These are phyloP conservation scores for Camelina sativa DNA, from an alignment of 345 rosid species.

Conservation along the genomic window DNA sequence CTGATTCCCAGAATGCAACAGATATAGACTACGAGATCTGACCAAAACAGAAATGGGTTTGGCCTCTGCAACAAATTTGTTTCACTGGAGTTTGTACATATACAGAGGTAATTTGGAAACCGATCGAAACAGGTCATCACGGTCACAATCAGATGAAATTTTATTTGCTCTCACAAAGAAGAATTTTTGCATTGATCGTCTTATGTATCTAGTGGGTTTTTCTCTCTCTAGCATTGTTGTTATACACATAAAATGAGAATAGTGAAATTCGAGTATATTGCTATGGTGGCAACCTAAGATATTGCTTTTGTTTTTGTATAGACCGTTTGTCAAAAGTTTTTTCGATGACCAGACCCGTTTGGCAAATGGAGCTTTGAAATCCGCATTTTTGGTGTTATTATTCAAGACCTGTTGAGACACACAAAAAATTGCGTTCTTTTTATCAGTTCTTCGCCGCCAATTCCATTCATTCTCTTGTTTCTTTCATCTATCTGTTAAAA, in stretches of 20 bases:
- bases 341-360: no score
- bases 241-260: constrained; percentile 3
- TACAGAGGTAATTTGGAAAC: constrained; percentile 14
- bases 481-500: no score
- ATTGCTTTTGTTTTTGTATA: constrained; percentile 17
- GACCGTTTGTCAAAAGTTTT: background rate
- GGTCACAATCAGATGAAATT: background rate
- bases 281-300: constrained; percentile 1
- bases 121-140: background rate
- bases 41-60: constrained; percentile 21
- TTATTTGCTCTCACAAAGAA: constrained; percentile 16
- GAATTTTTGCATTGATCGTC: constrained; percentile 15
- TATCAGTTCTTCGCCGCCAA: no score
- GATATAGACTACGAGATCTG: constrained; percentile 78
- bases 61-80: constrained; percentile 23
- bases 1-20: constrained; percentile 69
- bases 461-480: no score
- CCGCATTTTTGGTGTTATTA: no score
- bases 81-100: constrained; percentile 35
- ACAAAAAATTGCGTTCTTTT: no score
- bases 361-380: no score
- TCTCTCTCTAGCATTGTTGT: constrained; percentile 7
- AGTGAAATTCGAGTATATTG: background rate
- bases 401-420: no score
- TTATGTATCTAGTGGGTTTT: background rate